phyloP scores from a whole-genome alignment of 768 basidiomycete species.

The Lanmaoa rubissima region DNA sequence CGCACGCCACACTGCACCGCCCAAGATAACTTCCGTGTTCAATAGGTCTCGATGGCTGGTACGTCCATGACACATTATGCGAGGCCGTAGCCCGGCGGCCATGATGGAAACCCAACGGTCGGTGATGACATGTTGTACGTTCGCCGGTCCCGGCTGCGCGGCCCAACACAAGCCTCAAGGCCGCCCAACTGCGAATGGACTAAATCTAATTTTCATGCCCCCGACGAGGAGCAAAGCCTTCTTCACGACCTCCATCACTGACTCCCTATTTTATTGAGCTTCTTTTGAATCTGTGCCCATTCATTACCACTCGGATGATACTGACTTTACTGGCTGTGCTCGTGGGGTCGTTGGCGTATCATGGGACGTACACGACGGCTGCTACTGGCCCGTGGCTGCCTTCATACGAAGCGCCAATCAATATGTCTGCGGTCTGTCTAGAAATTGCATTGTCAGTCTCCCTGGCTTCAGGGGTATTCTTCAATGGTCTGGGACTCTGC shows the following conservation, averaged over 20 bases:
- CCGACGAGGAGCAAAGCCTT: constrained; percentile 11
- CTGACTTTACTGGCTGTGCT: constrained; percentile 9
- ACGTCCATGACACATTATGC: neutral
- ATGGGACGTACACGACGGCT: neutral
- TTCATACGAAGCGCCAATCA: neutral
- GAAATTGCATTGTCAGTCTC: constrained; percentile 25
- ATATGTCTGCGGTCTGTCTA: constrained; percentile 14
- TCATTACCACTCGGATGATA: neutral
- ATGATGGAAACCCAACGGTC: neutral
- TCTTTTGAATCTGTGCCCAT: constrained; percentile 1
- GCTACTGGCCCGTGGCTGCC: neutral
- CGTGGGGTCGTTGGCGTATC: constrained; percentile 5
- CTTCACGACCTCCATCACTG: constrained; percentile 2
- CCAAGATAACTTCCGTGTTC: constrained; percentile 10
- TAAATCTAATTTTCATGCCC: neutral
- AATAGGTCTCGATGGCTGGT: neutral
- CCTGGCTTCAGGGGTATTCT: constrained; percentile 21
- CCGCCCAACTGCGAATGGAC: constrained; percentile 4
- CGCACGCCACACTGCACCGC: constrained; percentile 14
- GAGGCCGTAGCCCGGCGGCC: neutral
- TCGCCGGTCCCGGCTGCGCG: constrained; percentile 1
- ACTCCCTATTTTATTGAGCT: constrained; percentile 2
- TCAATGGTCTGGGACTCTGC: constrained; percentile 14
- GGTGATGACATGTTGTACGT: constrained; percentile 1
- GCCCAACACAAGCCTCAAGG: constrained; percentile 9